These are phyloP conservation scores for Sporobolomyces roseus DNA, from an alignment of 768 basidiomycete species.

Conservation along the genomic window DNA sequence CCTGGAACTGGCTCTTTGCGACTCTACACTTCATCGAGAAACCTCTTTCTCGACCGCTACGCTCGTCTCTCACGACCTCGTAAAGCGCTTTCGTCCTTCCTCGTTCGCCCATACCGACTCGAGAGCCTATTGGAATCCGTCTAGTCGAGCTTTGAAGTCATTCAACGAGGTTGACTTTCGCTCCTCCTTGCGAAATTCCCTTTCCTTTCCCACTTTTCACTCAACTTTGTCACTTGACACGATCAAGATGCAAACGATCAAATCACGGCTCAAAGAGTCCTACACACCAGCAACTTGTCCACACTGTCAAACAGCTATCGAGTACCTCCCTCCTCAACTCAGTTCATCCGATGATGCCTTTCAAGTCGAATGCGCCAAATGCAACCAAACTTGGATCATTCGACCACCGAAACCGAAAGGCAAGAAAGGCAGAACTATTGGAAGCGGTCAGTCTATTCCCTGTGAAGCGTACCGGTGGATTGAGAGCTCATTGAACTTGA, in stretches of 20 bases:
- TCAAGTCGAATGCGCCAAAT: constrained; percentile 67
- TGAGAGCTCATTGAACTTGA: background rate
- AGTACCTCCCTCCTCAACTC: constrained; percentile 52
- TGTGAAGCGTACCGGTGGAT: background rate
- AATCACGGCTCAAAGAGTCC: constrained; percentile 16
- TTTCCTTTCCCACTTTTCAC: background rate
- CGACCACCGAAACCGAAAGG: constrained; percentile 50
- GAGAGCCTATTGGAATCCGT: too few species aligned
- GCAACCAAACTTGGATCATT: constrained; percentile 53
- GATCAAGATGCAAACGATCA: constrained; percentile 10
- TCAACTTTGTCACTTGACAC: background rate
- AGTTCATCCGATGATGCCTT: constrained; percentile 47
- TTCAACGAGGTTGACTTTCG: background rate
- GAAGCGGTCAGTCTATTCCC: constrained; percentile 16
- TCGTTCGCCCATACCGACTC: too few species aligned
- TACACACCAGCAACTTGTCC: constrained; percentile 25
- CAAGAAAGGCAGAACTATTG: constrained; percentile 24
- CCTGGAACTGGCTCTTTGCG: too few species aligned
- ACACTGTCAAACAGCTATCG: constrained; percentile 40
- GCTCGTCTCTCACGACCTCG: too few species aligned
- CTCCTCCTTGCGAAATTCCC: background rate
- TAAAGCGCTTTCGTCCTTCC: too few species aligned
- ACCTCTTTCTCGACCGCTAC: too few species aligned
- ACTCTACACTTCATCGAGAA: too few species aligned
- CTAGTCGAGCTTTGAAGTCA: too few species aligned